Conservation (phyloP, 768 basidiomycete genomes). For the Mycena indigotica region DNA sequence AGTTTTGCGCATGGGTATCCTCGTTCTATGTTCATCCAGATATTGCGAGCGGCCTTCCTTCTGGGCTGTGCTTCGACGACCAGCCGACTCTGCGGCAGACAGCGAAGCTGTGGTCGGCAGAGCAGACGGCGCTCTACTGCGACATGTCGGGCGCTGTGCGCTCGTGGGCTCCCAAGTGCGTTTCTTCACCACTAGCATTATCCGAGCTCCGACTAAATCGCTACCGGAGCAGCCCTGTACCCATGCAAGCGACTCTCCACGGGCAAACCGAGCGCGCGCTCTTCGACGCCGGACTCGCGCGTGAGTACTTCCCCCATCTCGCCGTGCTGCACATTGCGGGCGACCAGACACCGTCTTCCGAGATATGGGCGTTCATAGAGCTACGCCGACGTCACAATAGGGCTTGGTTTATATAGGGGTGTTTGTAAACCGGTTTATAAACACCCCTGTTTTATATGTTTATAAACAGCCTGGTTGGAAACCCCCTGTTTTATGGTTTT, state of each 20-base stretch:
- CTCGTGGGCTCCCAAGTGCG: constrained; percentile 8
- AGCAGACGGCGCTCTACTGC: constrained; percentile 3
- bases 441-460: no score
- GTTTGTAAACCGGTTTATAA: no score
- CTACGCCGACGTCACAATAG: background rate
- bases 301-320: constrained; percentile 9
- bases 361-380: constrained; percentile 17
- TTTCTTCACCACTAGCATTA: background rate
- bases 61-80: constrained; percentile 7
- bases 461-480: no score
- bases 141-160: background rate
- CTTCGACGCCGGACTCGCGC: background rate
- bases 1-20: constrained; percentile 32
- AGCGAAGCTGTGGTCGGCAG: background rate
- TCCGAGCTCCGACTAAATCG: background rate
- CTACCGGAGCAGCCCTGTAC: background rate
- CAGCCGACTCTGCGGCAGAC: constrained; percentile 4
- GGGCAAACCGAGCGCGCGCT: background rate
- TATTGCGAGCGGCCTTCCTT: constrained; percentile 2
- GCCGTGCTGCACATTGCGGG: constrained; percentile 2
- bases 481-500: no score
- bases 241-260: background rate
- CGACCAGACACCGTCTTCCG: constrained; percentile 1
- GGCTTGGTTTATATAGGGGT: no score
- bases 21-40: constrained; percentile 32